phyloP scores from a whole-genome alignment of 208 protist genomes.

The Borovskyia barvae region DNA sequence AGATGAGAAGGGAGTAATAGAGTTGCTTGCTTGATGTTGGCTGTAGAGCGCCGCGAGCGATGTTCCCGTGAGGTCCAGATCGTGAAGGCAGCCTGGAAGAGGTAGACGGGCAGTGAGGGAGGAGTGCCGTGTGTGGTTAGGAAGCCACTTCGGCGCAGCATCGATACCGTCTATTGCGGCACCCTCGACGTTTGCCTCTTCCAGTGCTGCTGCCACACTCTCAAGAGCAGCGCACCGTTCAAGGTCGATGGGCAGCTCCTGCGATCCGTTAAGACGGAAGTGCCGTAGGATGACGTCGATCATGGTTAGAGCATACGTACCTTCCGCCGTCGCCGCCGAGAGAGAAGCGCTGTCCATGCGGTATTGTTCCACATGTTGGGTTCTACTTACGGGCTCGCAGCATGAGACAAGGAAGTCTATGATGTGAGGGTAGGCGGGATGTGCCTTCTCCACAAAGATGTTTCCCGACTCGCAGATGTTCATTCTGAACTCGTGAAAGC shows the following conservation, averaged over 20 bases:
- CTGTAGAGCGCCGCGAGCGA: slow-evolving; percentile 8
- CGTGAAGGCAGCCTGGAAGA: slow-evolving; percentile 11
- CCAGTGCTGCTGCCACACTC: slow-evolving; percentile 23
- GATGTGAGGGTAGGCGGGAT: slow-evolving; percentile 72
- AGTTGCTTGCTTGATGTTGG: not conserved
- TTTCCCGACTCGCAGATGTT: slow-evolving; percentile 63
- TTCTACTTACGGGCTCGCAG: slow-evolving; percentile 88
- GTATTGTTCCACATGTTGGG: slow-evolving; percentile 81
- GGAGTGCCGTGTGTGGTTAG: not conserved
- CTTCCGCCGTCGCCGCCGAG: slow-evolving; percentile 80
- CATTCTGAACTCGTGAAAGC: slow-evolving; percentile 25
- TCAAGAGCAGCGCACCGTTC: slow-evolving; percentile 38
- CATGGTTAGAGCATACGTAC: slow-evolving; percentile 83
- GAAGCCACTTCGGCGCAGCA: not conserved
- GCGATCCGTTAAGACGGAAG: slow-evolving; percentile 55
- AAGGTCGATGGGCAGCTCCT: slow-evolving; percentile 66
- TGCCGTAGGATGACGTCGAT: slow-evolving; percentile 77
- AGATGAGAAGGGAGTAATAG: not conserved
- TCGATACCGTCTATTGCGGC: not conserved
- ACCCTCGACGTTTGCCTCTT: slow-evolving; percentile 5
- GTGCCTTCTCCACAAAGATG: slow-evolving; percentile 69
- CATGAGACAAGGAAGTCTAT: slow-evolving; percentile 85
- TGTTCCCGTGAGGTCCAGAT: slow-evolving; percentile 11
- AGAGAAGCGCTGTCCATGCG: slow-evolving; percentile 71
- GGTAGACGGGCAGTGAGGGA: not conserved